Conservation (phyloP, 2,329 filamentous ascomycete genomes). For the Pseudodiploospora longispora region DNA sequence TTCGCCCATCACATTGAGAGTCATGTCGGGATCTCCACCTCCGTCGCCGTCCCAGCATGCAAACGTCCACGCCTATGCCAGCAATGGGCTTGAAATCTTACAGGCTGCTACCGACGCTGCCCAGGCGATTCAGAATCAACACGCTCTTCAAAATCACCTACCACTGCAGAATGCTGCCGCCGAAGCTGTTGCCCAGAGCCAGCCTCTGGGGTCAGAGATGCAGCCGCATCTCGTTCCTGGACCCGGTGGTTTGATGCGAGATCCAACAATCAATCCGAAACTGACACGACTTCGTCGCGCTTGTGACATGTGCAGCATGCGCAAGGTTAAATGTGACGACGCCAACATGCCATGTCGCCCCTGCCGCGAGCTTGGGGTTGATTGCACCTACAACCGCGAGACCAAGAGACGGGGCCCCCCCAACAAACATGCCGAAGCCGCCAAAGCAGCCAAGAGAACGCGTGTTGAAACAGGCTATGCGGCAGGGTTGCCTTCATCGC, state of each 20-base stretch:
- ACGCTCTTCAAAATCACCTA: slow-evolving; percentile 30
- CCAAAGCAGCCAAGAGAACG: slow-evolving; percentile 43
- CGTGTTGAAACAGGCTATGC: slow-evolving; percentile 25
- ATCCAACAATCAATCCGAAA: slow-evolving; percentile 39
- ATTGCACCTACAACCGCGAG: slow-evolving; percentile 49
- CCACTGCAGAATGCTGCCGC: slow-evolving; percentile 30
- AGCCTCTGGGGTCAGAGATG: slow-evolving; percentile 5
- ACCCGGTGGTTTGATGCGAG: slow-evolving; percentile 21
- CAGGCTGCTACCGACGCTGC: slow-evolving; percentile 38
- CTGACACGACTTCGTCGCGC: slow-evolving; percentile 49
- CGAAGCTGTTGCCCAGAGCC: slow-evolving; percentile 21
- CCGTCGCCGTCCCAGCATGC: slow-evolving; percentile 16
- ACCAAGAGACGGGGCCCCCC: slow-evolving; percentile 52
- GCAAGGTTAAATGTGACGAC: slow-evolving; percentile 55
- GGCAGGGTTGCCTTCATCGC: slow-evolving; percentile 22
- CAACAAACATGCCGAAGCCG: slow-evolving; percentile 51
- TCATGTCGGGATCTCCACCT: slow-evolving; percentile 20
- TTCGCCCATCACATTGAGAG: slow-evolving; percentile 1
- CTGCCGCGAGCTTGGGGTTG: slow-evolving; percentile 47
- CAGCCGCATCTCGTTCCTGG: slow-evolving; percentile 8
- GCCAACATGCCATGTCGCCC: slow-evolving; percentile 47
- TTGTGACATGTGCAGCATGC: slow-evolving; percentile 54
- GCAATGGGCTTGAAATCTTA: slow-evolving; percentile 37
- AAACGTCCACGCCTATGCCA: slow-evolving; percentile 35
- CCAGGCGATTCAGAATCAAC: slow-evolving; percentile 29